Percentiles rank a stretch among this genome's conserved stretches.
Evolutionary conservation across 1,284 basidiomycete genomes (phyloP).

Genomic region (Microbotryum saponariae): DNA sequence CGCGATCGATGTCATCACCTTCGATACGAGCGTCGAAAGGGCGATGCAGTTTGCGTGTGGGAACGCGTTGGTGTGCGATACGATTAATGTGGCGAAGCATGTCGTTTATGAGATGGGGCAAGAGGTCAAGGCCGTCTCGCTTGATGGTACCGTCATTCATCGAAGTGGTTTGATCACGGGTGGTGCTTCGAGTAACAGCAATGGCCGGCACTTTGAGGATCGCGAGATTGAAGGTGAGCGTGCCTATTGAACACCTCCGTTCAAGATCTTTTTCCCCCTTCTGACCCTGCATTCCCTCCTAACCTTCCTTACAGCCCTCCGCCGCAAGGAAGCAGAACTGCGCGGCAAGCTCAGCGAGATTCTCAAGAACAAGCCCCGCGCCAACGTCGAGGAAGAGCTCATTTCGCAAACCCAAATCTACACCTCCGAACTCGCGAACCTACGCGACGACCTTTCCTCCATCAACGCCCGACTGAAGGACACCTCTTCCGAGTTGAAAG

Average conservation of each 20-base stretch:
- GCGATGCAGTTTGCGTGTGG: conserved; percentile 96
- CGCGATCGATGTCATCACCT: conserved; percentile 89
- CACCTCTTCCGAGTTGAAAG: conserved; percentile 65
- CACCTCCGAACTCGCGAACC: conserved; percentile 63
- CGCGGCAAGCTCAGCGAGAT: conserved; percentile 73
- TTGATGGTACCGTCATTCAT: conserved; percentile 95
- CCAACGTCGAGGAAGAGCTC: conserved; percentile 72
- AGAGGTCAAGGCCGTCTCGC: conserved; percentile 94
- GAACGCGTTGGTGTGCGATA: conserved; percentile 89
- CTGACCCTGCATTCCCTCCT: background rate
- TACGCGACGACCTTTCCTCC: conserved; percentile 71
- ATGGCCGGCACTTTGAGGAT: conserved; percentile 81
- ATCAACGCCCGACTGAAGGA: conserved; percentile 58
- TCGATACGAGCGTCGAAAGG: conserved; percentile 74
- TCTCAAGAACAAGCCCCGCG: conserved; percentile 67
- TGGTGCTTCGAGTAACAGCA: conserved; percentile 65
- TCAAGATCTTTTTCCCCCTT: background rate
- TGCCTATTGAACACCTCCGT: too few species aligned
- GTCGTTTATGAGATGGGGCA: conserved; percentile 90
- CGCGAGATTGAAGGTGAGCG: conserved; percentile 61
- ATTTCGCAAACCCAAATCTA: conserved; percentile 67
- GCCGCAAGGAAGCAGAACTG: conserved; percentile 52
- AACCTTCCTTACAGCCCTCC: conserved; percentile 6
- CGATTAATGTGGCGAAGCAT: conserved; percentile 80
- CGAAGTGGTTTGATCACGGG: conserved; percentile 97